A percentile compares a stretch with the other conserved stretches of the same genome.
Conservation (phyloP, 495 filamentous ascomycete species). For the Aspergillus homomorphus region DNA sequence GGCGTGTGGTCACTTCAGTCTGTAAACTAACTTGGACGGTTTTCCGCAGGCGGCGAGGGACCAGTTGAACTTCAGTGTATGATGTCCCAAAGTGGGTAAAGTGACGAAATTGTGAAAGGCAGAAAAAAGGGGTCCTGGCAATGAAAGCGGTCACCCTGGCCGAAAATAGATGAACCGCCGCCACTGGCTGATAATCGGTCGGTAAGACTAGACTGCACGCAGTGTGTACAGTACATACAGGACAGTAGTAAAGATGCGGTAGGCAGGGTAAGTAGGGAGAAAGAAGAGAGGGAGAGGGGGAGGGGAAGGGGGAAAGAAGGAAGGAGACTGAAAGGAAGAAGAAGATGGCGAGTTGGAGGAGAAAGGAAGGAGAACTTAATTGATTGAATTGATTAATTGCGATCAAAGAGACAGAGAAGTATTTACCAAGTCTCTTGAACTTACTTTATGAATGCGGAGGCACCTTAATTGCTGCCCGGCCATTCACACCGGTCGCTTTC, state of each 20-base stretch:
- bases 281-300: not conserved
- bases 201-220: not conserved
- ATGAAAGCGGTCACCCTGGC: not conserved
- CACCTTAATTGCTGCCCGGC: conserved; percentile 9
- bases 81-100: not conserved
- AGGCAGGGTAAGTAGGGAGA: not conserved
- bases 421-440: not conserved
- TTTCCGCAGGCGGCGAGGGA: conserved; percentile 3
- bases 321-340: not conserved
- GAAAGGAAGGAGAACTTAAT: too few relatives aligned
- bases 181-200: not conserved
- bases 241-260: not conserved
- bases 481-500: conserved; percentile 12
- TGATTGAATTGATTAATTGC: not conserved
- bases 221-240: too few relatives aligned
- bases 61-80: not conserved
- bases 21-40: not conserved
- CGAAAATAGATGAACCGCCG: not conserved
- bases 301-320: not conserved
- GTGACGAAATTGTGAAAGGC: not conserved
- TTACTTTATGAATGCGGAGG: conserved; percentile 1
- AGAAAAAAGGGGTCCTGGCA: not conserved
- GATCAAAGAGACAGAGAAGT: not conserved
- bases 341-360: not conserved
- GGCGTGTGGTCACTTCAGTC: not conserved